These are phyloP conservation scores for Pezicula carpinea DNA, from an alignment of 2,329 filamentous ascomycete species.

Conservation along the genomic window DNA sequence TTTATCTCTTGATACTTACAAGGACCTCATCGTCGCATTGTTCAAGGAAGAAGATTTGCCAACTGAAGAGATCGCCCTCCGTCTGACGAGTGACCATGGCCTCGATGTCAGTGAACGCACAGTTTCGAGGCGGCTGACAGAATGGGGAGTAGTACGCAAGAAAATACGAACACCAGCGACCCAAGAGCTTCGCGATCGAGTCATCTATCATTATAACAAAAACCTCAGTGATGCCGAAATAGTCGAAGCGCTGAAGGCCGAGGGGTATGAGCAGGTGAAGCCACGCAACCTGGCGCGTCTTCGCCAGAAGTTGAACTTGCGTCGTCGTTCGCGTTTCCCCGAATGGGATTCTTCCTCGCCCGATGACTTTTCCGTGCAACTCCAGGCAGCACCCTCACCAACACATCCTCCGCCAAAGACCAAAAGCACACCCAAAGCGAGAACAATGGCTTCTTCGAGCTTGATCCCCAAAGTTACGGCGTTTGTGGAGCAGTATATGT, in stretches of 20 bases:
- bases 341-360: conserved; percentile 21
- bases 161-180: conserved; percentile 18
- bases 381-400: conserved; percentile 2
- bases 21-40: conserved; percentile 23
- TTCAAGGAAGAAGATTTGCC: conserved; percentile 20
- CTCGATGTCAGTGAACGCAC: conserved; percentile 25
- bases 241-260: conserved; percentile 15
- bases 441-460: conserved; percentile 13
- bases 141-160: conserved; percentile 24
- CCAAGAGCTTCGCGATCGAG: conserved; percentile 20
- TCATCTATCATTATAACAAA: conserved; percentile 24
- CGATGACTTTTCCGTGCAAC: conserved; percentile 6
- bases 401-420: conserved; percentile 8
- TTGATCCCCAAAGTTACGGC: conserved; percentile 47
- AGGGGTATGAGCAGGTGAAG: conserved; percentile 24
- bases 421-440: conserved; percentile 13
- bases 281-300: conserved; percentile 20
- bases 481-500: conserved; percentile 70
- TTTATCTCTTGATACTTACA: conserved; percentile 23
- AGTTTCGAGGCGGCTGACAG: conserved; percentile 21
- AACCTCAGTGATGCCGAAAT: conserved; percentile 28
- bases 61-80: conserved; percentile 23
- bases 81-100: conserved; percentile 22
- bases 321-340: conserved; percentile 23
- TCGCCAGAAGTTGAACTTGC: conserved; percentile 24